Evolutionary conservation across 2,329 filamentous ascomycete species (phyloP), one percentile per base, ranked within the genome.

Genomic region (Trichoderma sp.): DNA sequence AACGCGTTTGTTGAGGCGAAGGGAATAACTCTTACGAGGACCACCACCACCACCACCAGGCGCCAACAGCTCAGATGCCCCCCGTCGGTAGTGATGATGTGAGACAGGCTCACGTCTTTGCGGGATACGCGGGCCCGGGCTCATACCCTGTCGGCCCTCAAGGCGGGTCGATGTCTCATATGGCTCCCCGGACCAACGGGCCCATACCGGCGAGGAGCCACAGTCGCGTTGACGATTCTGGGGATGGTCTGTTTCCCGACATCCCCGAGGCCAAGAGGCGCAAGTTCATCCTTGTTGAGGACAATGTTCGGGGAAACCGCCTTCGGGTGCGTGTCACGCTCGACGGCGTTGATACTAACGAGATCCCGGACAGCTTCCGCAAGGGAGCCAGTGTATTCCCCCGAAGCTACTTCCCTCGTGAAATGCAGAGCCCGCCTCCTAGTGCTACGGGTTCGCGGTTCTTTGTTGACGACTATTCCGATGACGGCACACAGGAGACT

Each of bases 271-370:
- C 93, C 71, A 98, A 97, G 86, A 94, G 95, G 81, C 93, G 96
- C 82, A 98, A 98, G 85, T 98, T 98, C 84, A 98, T 98, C 79
- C 90, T 98, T 11, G 95, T 98, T 33, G 95, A 98, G 79, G 96
- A 98, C 83, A 92, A 91, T 71, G 93, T 95, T 77, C 93, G 94
- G 45, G 93, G 93, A 71, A 93, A 91, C 68, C 91, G 95, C 59
- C 92, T 98, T 2, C 92, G 96, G 18, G 95, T 98, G 63, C 93
- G 95, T 77, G 95, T 98, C 69, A 97, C 94, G 77, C 91, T 99
- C n/a, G 95, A 98, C 81, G 92, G 93, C 62, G 95, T 98, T 79
- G 93, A 98, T 83, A 97, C 97, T 86, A 93, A 95, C 81, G 96
- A 98, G 84, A 97, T 98, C 81, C 96, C 96, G 1, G 96, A 98